Evolutionary conservation across 2,329 filamentous ascomycete species (phyloP).

Genomic region (Teratosphaeria destructans): DNA sequence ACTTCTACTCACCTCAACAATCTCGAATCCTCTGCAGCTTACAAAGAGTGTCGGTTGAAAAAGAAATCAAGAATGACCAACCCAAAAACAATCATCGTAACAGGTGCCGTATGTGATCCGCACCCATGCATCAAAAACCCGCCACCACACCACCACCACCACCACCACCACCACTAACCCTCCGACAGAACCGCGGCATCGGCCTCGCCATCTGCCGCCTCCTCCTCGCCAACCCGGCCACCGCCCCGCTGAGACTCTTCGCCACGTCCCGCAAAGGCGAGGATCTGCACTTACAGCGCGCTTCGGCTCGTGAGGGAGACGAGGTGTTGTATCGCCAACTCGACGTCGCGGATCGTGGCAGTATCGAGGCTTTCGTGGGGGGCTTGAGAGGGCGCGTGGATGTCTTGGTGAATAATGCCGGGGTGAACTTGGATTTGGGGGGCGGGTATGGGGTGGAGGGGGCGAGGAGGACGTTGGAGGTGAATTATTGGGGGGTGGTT

Average conservation of each 20-base stretch:
- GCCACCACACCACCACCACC: not conserved
- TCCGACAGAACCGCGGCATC: slow-evolving; percentile 26
- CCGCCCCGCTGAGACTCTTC: slow-evolving; percentile 20
- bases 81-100: slow-evolving; percentile 24
- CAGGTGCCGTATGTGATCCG: slow-evolving; percentile 20
- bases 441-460: slow-evolving; percentile 16
- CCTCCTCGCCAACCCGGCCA: slow-evolving; percentile 16
- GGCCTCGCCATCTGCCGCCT: slow-evolving; percentile 25
- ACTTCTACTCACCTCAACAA: too few species aligned
- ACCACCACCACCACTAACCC: not conserved
- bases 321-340: slow-evolving; percentile 21
- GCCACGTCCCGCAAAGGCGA: slow-evolving; percentile 24
- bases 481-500: slow-evolving; percentile 27
- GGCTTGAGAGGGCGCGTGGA: slow-evolving; percentile 18
- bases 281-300: slow-evolving; percentile 12
- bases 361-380: slow-evolving; percentile 19
- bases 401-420: slow-evolving; percentile 30
- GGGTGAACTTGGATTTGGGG: slow-evolving; percentile 24
- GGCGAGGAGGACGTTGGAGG: slow-evolving; percentile 23
- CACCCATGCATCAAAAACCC: not conserved
- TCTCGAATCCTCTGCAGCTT: too few species aligned
- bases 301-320: not conserved
- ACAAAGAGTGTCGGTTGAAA: too few species aligned
- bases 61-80: slow-evolving; percentile 12
- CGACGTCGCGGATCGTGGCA: slow-evolving; percentile 20